A percentile compares a stretch with the other conserved stretches of the same genome.
These are phyloP conservation scores for Lactifluus echinatus DNA, from an alignment of 768 basidiomycete genomes.

Conservation along the genomic window DNA sequence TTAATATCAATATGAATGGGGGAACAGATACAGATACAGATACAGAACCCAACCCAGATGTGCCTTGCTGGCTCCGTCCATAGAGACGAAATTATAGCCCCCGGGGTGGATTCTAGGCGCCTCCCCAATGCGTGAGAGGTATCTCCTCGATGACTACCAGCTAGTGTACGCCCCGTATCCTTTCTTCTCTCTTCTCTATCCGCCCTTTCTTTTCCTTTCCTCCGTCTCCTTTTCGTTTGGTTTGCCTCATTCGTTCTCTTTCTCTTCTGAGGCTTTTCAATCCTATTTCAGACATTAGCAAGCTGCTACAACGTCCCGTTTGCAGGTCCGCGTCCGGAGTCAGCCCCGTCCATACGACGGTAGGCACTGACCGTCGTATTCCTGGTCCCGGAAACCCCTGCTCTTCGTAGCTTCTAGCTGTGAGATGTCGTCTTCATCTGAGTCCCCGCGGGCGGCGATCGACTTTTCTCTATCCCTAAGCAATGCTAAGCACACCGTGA, in stretches of 20 bases:
- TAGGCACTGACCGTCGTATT: neutral
- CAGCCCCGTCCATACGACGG: neutral
- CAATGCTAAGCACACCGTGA: neutral
- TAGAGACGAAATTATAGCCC: neutral
- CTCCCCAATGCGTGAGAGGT: neutral
- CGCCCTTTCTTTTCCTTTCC: neutral
- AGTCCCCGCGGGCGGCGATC: neutral
- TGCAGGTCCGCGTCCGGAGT: constrained; percentile 5
- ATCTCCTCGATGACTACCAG: constrained; percentile 5
- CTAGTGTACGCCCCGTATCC: neutral
- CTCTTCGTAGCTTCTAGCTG: neutral
- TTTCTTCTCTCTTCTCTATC: neutral
- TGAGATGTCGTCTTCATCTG: constrained; percentile 1
- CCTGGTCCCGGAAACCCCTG: neutral
- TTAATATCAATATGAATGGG: neutral
- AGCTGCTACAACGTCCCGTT: constrained; percentile 2
- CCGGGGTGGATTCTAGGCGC: neutral
- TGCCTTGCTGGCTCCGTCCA: neutral
- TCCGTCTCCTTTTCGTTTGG: neutral
- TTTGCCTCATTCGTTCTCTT: neutral
- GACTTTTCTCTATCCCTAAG: neutral
- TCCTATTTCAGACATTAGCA: constrained; percentile 12
- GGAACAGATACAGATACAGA: neutral
- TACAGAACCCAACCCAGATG: neutral
- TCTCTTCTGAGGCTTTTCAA: neutral